These are phyloP conservation scores for Arxiozyma bovina DNA, from an alignment of 1,139 yeast species.

Conservation along the genomic window DNA sequence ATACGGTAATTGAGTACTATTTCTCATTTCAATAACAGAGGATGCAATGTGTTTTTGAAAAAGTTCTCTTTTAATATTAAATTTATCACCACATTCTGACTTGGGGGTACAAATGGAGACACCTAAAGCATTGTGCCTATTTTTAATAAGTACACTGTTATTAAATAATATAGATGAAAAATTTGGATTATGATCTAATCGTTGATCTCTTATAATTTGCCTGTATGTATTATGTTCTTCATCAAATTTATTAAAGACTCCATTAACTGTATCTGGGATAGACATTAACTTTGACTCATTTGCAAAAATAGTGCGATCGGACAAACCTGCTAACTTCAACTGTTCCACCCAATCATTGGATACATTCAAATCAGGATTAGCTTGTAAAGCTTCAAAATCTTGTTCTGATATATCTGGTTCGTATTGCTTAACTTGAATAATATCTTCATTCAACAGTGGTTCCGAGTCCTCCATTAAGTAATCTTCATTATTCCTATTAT, in stretches of 20 bases:
- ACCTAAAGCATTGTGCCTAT: slow-evolving; percentile 6
- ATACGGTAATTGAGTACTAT: slow-evolving; percentile 29
- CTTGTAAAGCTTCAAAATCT: slow-evolving; percentile 38
- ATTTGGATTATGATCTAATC: slow-evolving; percentile 15
- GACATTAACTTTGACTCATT: slow-evolving; percentile 17
- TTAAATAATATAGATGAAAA: slow-evolving; percentile 25
- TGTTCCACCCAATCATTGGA: slow-evolving; percentile 60
- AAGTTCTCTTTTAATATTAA: slow-evolving; percentile 5
- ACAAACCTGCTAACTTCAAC: slow-evolving; percentile 46
- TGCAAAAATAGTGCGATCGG: slow-evolving; percentile 39
- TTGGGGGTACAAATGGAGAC: slow-evolving; percentile 1
- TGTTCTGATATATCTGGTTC: slow-evolving; percentile 49
- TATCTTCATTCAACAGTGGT: slow-evolving; percentile 15
- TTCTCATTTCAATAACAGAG: slow-evolving; percentile 17
- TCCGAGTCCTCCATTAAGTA: not conserved
- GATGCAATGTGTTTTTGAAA: slow-evolving; percentile 14
- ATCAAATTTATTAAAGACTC: slow-evolving; percentile 45
- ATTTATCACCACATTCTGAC: slow-evolving; percentile 1
- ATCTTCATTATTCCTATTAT: not conserved
- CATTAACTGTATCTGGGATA: slow-evolving; percentile 18
- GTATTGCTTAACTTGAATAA: slow-evolving; percentile 55
- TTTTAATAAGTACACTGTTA: slow-evolving; percentile 18
- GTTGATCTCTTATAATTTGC: slow-evolving; percentile 26
- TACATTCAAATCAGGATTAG: slow-evolving; percentile 38
- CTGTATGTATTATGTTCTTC: slow-evolving; percentile 24